These are phyloP conservation scores for Plectosphaerella cucumerina DNA, from an alignment of 2,329 filamentous ascomycete genomes.

Conservation along the genomic window DNA sequence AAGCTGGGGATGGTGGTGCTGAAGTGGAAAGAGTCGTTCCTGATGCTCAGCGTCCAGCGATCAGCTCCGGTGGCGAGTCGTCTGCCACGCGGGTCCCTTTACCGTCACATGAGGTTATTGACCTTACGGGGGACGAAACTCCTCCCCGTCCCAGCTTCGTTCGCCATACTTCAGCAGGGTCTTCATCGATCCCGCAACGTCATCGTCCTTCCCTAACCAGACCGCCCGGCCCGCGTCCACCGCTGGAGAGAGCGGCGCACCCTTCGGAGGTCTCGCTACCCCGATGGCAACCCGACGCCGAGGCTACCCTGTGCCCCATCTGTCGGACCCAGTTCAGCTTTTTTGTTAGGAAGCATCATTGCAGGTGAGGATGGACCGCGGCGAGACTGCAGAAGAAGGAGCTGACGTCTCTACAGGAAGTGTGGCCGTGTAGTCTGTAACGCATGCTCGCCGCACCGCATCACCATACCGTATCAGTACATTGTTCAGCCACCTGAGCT, in stretches of 20 bases:
- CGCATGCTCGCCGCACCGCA: slow-evolving; percentile 86
- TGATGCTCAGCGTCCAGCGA: no score
- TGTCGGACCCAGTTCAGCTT: slow-evolving; percentile 77
- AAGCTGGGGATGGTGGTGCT: no score
- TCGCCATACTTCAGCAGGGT: no score
- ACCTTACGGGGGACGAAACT: slow-evolving; percentile 6
- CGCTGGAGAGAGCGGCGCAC: no score
- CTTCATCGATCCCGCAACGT: no score
- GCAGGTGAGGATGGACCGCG: slow-evolving; percentile 60
- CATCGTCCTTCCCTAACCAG: no score
- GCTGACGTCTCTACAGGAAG: slow-evolving; percentile 56
- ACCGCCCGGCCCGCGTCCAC: no score
- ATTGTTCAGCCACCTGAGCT: slow-evolving; percentile 73
- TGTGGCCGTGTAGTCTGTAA: slow-evolving; percentile 91
- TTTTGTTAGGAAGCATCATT: slow-evolving; percentile 88
- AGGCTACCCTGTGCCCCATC: slow-evolving; percentile 80
- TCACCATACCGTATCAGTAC: slow-evolving; percentile 89
- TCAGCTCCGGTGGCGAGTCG: no score
- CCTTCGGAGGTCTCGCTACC: slow-evolving; percentile 53
- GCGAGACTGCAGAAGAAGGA: background rate
- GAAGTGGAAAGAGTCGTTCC: no score
- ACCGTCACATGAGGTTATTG: slow-evolving; percentile 8
- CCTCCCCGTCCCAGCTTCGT: background rate
- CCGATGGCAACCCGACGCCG: slow-evolving; percentile 83
- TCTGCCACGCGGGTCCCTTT: no score